Evolutionary conservation across 257 asterid species (phyloP).

Genomic region (Fraxinus excelsior): DNA sequence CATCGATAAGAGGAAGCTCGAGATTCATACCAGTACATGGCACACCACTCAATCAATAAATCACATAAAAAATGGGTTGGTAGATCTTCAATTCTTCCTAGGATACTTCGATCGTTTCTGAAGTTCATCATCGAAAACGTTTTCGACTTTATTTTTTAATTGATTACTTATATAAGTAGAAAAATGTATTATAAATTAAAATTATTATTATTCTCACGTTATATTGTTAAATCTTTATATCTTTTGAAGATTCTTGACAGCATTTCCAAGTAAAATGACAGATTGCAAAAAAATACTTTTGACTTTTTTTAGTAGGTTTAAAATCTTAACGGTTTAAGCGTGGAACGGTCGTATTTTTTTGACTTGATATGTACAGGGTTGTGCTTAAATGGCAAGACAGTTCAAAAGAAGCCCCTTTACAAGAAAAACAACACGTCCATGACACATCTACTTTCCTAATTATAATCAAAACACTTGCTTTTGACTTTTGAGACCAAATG

Average conservation of each 20-base stretch:
- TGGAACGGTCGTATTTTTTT: not conserved
- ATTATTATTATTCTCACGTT: too few relatives aligned
- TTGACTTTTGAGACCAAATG: not conserved
- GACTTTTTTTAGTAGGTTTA: not conserved
- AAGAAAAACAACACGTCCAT: not conserved
- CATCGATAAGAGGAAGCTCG: too few relatives aligned
- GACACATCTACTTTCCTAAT: not conserved
- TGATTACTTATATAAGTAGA: too few relatives aligned
- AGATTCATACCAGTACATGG: too few relatives aligned
- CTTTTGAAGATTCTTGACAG: not conserved
- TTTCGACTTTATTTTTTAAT: too few relatives aligned
- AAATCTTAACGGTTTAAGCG: not conserved
- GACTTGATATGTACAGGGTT: not conserved
- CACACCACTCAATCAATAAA: too few relatives aligned
- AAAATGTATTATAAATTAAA: too few relatives aligned
- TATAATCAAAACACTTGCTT: not conserved
- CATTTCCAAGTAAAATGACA: not conserved
- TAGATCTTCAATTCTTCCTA: too few relatives aligned
- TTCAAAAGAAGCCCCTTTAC: not conserved
- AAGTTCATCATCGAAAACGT: too few relatives aligned
- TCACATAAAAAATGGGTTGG: too few relatives aligned
- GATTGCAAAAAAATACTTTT: not conserved
- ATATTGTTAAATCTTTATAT: too few relatives aligned
- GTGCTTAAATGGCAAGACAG: not conserved
- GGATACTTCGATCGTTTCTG: too few relatives aligned